Evolutionary conservation across 2,329 filamentous ascomycete species (phyloP).

Genomic region (Aspergillus sergii): DNA sequence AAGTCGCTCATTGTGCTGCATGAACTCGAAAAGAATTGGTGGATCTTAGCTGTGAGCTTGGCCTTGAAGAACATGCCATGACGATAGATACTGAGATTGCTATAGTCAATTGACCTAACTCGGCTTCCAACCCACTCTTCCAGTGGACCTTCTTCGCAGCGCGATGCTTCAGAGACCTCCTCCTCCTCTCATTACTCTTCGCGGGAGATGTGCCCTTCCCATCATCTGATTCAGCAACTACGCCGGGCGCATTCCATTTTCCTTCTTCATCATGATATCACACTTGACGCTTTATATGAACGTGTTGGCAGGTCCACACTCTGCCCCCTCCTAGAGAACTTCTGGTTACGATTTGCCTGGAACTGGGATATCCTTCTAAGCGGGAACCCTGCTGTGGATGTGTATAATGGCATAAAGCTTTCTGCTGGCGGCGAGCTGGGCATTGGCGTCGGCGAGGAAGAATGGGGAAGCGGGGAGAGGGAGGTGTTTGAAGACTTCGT

Average conservation of each 20-base stretch:
- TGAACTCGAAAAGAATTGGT: conserved; percentile 90
- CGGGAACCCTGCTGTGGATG: conserved; percentile 78
- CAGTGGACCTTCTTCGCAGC: conserved; percentile 40
- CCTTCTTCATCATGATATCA: conserved; percentile 80
- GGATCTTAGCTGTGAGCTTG: conserved; percentile 80
- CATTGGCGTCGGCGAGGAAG: conserved; percentile 92
- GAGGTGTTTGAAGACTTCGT: conserved; percentile 92
- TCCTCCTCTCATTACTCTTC: conserved; percentile 76
- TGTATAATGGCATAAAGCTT: conserved; percentile 83
- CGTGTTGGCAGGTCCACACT: conserved; percentile 69
- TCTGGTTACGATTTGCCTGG: conserved; percentile 72
- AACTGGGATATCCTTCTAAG: conserved; percentile 88
- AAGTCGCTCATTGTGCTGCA: conserved; percentile 81
- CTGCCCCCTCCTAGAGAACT: conserved; percentile 70
- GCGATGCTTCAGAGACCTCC: conserved; percentile 42
- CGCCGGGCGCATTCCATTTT: conserved; percentile 81
- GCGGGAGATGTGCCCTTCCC: conserved; percentile 82
- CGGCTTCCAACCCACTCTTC: conserved; percentile 62
- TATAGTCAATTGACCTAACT: conserved; percentile 78
- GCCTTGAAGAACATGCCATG: background rate
- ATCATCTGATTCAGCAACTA: conserved; percentile 77
- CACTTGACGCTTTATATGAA: conserved; percentile 69
- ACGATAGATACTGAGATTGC: conserved; percentile 18
- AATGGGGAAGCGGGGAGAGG: conserved; percentile 88
- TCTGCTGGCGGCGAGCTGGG: conserved; percentile 89